Conservation (phyloP, 1,284 basidiomycete species). For the Gomphus bonarii region DNA sequence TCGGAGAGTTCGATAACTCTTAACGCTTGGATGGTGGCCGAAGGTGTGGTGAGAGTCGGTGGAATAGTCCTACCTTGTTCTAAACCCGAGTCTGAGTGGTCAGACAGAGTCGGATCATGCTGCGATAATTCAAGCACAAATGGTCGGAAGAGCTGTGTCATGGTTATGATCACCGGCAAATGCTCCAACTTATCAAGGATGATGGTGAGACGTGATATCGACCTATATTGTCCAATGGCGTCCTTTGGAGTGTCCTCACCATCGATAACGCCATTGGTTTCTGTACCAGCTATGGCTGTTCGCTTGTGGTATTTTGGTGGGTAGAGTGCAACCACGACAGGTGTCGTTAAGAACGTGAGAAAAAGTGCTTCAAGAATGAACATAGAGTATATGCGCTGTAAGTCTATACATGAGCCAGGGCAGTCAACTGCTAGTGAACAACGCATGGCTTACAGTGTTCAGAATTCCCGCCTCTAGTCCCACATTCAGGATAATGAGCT, state of each 20-base stretch:
- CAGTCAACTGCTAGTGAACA: neutral
- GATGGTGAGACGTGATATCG: slow-evolving; percentile 60
- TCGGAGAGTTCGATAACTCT: slow-evolving; percentile 62
- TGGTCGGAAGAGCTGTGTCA: slow-evolving; percentile 50
- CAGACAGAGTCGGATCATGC: neutral
- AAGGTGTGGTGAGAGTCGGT: neutral
- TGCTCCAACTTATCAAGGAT: slow-evolving; percentile 91
- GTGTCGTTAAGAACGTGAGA: slow-evolving; percentile 86
- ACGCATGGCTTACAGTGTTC: slow-evolving; percentile 19
- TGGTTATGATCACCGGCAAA: slow-evolving; percentile 63
- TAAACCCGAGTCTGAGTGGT: neutral
- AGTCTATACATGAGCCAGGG: slow-evolving; percentile 1
- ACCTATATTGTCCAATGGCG: slow-evolving; percentile 8
- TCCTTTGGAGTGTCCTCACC: slow-evolving; percentile 13
- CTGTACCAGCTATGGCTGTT: slow-evolving; percentile 27
- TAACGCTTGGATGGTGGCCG: slow-evolving; percentile 32
- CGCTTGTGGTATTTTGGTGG: slow-evolving; percentile 52
- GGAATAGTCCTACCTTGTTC: neutral
- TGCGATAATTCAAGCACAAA: slow-evolving; percentile 20
- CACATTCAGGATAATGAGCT: slow-evolving; percentile 52
- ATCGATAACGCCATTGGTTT: slow-evolving; percentile 31
- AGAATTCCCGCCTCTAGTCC: slow-evolving; percentile 44
- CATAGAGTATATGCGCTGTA: slow-evolving; percentile 68
- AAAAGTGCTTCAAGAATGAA: slow-evolving; percentile 85
- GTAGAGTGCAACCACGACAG: slow-evolving; percentile 70